A percentile compares a stretch with the other conserved stretches of the same genome.
Evolutionary conservation across 1,139 yeast genomes (phyloP).

Genomic region (Kurtzmaniella quercitrusa): DNA sequence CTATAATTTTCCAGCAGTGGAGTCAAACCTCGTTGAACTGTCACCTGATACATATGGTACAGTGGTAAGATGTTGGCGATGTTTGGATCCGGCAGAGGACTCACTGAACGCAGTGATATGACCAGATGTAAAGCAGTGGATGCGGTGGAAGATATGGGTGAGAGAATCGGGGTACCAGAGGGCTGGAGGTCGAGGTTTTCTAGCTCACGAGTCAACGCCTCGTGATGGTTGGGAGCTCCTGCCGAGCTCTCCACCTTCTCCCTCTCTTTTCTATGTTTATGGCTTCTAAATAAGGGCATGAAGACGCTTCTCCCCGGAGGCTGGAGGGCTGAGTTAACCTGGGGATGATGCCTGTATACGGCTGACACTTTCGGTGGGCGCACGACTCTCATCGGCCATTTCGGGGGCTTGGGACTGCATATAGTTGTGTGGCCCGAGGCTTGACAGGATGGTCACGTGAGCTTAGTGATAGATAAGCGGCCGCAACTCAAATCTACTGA

Average conservation of each 20-base stretch:
- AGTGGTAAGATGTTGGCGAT: conserved; percentile 42
- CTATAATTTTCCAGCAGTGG: conserved; percentile 39
- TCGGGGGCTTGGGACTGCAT: too few species aligned
- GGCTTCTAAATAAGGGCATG: neutral
- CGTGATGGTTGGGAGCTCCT: neutral
- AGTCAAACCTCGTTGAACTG: conserved; percentile 35
- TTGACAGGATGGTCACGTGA: too few species aligned
- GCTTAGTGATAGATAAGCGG: too few species aligned
- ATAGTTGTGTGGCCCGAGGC: too few species aligned
- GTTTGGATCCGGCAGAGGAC: conserved; percentile 19
- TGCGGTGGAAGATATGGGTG: neutral
- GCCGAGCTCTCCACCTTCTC: neutral
- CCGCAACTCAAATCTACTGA: neutral
- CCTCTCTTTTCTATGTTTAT: neutral
- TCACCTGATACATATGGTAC: conserved; percentile 44
- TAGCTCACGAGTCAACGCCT: neutral
- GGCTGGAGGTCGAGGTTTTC: neutral
- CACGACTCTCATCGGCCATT: too few species aligned
- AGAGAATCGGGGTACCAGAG: neutral
- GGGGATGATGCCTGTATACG: neutral
- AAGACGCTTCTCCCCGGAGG: too few species aligned
- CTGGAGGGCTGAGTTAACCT: neutral
- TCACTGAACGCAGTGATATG: neutral
- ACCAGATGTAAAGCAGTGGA: neutral
- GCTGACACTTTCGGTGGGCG: too few species aligned